Evolutionary conservation across 2,329 filamentous ascomycete genomes (phyloP).

Genomic region (Lithohypha guttulata): DNA sequence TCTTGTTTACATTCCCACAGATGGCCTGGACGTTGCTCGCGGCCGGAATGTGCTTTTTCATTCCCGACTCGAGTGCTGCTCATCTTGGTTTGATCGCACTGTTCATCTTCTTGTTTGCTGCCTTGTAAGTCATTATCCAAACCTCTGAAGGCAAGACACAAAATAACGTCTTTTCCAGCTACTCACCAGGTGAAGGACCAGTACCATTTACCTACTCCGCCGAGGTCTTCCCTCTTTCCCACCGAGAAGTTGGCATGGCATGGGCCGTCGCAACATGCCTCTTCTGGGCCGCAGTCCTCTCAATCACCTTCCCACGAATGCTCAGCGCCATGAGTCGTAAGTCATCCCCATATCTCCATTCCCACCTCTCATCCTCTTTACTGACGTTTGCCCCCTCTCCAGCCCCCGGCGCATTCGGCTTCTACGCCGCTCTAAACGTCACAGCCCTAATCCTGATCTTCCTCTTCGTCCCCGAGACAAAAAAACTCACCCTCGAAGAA

Average conservation of each 20-base stretch:
- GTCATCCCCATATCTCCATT: slow-evolving; percentile 9
- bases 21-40: slow-evolving; percentile 56
- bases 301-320: slow-evolving; percentile 34
- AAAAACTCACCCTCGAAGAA: slow-evolving; percentile 32
- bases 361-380: too few relatives aligned
- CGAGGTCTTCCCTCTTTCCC: slow-evolving; percentile 37
- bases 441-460: slow-evolving; percentile 49
- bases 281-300: slow-evolving; percentile 29
- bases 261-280: slow-evolving; percentile 26
- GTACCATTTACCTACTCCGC: slow-evolving; percentile 33
- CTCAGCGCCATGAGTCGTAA: slow-evolving; percentile 29
- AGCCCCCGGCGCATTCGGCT: slow-evolving; percentile 43
- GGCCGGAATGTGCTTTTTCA: slow-evolving; percentile 48
- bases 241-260: slow-evolving; percentile 34
- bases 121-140: too few relatives aligned
- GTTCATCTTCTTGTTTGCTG: slow-evolving; percentile 48
- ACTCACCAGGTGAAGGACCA: slow-evolving; percentile 41
- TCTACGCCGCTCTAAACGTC: slow-evolving; percentile 48
- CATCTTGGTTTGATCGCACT: slow-evolving; percentile 42
- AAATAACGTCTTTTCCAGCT: too few relatives aligned
- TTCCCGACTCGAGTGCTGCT: slow-evolving; percentile 30
- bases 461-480: slow-evolving; percentile 43
- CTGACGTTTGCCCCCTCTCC: slow-evolving; percentile 38
- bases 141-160: too few relatives aligned
- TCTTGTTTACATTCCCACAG: slow-evolving; percentile 55